Conservation (phyloP, 331 rosid species). For the Telfairia occidentalis region DNA sequence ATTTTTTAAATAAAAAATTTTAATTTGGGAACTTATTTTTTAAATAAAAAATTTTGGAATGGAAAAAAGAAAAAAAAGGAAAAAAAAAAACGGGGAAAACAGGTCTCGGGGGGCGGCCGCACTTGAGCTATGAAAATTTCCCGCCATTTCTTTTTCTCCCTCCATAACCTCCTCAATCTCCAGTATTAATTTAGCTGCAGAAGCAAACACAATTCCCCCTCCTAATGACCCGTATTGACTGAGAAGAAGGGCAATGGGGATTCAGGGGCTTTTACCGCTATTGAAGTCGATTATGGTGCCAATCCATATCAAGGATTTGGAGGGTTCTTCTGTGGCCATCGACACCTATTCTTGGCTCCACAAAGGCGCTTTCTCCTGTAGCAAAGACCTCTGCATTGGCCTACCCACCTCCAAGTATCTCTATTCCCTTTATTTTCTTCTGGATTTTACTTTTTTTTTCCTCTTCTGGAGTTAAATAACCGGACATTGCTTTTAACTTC, state of each 20-base stretch:
- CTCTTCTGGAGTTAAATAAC: neutral
- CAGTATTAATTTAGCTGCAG: neutral
- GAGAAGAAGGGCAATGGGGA: slow-evolving; percentile 49
- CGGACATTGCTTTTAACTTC: neutral
- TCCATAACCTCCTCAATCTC: neutral
- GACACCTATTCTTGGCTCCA: slow-evolving; percentile 98
- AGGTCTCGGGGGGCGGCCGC: neutral
- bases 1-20: no score
- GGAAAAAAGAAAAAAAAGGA: neutral
- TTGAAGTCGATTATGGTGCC: slow-evolving; percentile 80
- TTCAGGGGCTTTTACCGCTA: slow-evolving; percentile 75
- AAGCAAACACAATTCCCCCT: neutral
- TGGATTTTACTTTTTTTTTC: neutral
- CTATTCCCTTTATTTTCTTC: neutral
- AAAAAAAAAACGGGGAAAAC: no score
- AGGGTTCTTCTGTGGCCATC: slow-evolving; percentile 55
- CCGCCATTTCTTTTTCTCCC: neutral
- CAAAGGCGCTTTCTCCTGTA: slow-evolving; percentile 86
- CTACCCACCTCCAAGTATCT: slow-evolving; percentile 64
- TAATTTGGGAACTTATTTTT: no score
- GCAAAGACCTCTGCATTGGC: slow-evolving; percentile 76
- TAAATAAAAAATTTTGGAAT: neutral
- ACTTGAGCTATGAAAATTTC: neutral
- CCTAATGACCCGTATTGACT: neutral
- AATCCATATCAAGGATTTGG: slow-evolving; percentile 62